Base-by-base conservation (phyloP, 2,329 filamentous ascomycete genomes). In the Diaporthe citrichinensis region DNA sequence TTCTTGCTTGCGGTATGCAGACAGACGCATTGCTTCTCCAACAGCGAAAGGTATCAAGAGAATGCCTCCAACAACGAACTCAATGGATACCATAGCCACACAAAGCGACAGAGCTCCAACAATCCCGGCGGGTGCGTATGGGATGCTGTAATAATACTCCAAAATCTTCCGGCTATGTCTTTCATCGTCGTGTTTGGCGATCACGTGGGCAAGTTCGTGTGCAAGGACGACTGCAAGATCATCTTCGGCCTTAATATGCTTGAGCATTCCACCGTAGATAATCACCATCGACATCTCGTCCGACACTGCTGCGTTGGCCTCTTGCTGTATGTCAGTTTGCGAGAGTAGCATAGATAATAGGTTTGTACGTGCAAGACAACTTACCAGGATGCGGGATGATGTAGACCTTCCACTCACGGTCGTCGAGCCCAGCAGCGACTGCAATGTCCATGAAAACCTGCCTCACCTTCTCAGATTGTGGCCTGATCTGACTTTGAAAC, bases 171-270 rank as follows among this genome's bases (percentile, higher is more conserved):
- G 51, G 51, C 51, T 55, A 55, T 31, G 15, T 28, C 51, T 55
- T 31, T 55, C 14, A 55, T 31, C 51, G 1, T 17, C 51, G 25
- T 55, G 51, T 14, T 31, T 55, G 15, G 51, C 51, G 28, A 55
- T 55, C 8, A 55, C 51, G 25, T 31, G 51, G 25, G 25, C 51
- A 55, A 55, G 51, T 31, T 55, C 51, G 51, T 55, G 51, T 6
- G 51, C 51, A 55, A 55, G 51, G 51, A 55, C 51, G 51, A 55
- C 51, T 28, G 25, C 51, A 55, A 55, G 51, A 17, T 55, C 51
- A 31, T 55, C 51, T 25, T 55, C 10, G 12, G 6, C 14, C 15
- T 55, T 55, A 4, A 55, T 31, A 55, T 55, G 51, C 51, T 15
- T 55, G 51, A 31, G 28, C 25, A 55, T 55, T 55, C 51, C 51